Evolutionary conservation across 306 rosid species (phyloP), one percentile per base, ranked within the genome.

Genomic region (Dalbergia cultrata): DNA sequence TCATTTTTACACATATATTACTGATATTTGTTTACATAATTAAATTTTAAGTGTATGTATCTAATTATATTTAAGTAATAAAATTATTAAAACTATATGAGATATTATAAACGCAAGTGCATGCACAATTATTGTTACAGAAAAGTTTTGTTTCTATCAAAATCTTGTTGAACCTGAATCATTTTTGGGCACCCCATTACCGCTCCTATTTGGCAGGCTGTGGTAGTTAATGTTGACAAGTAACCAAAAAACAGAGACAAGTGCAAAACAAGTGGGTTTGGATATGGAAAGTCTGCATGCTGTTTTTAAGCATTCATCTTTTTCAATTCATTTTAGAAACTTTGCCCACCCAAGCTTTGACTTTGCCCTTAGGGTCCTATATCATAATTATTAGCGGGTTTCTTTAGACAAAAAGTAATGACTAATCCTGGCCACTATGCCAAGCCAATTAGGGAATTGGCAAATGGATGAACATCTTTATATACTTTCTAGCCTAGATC

Each of bases 361-460:
- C 82, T 70, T 85, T 82, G 17, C 75, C 35, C 21, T 83, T 56
- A 57, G 62, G 59, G 71, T 78, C 81, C 64, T 59, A 17, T 59
- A 17, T 79, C 63, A 68, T 76, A 58, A 86, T 88, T 70, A 89
- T 80, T 54, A 85, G 74, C 3, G 72, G 84, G 71, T 80, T 85
- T 74, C 81, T 75, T 75, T 83, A 53, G 84, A 76, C 62, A 63
- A 79, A 79, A 85, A 70, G 86, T 44, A 70, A 45, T 44, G 61
- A 57, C 82, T 79, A 81, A 71, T 78, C 80, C 76, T 67, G 72
- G 74, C 74, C 81, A 60, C 76, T 56, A 21, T 81, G 85, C 87
- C 84, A 77, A 84, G 83, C 86, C 79, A 76, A 56, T 77, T 79
- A 63, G 82, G 86, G 85, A 81, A 84, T 60, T 75, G n/a, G 43